phyloP scores from a whole-genome alignment of 352 stramenopile species.

The Thraustochytrium sp. region DNA sequence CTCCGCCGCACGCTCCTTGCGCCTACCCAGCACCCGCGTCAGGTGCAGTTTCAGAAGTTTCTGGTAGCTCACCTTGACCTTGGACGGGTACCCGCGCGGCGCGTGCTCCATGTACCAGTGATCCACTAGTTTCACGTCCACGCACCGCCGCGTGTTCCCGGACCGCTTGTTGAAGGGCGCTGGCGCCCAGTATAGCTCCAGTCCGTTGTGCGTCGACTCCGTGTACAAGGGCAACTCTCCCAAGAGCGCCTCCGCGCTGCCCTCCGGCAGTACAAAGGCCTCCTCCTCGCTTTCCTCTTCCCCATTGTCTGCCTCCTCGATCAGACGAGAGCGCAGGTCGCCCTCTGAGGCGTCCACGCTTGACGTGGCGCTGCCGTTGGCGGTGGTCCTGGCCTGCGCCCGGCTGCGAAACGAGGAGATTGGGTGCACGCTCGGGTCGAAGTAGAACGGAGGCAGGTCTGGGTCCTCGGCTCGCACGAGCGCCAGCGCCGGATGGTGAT shows the following conservation, averaged over 20 bases:
- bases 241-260: conserved; percentile 79
- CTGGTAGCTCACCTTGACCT: conserved; percentile 99
- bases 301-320: conserved; percentile 45
- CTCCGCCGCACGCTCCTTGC: conserved; percentile 68
- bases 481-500: conserved; percentile 90
- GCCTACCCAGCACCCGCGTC: conserved; percentile 48
- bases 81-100: conserved; percentile 93
- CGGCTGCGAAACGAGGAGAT: conserved; percentile 79
- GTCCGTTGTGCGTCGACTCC: conserved; percentile 88
- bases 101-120: conserved; percentile 99
- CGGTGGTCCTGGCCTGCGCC: background rate
- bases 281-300: conserved; percentile 62
- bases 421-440: conserved; percentile 93
- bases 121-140: conserved; percentile 97
- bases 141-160: conserved; percentile 84
- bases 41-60: conserved; percentile 98
- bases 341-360: too few relatives aligned
- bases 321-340: background rate
- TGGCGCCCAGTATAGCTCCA: conserved; percentile 95
- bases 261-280: conserved; percentile 53
- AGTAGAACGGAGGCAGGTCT: conserved; percentile 92
- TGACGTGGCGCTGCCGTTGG: background rate
- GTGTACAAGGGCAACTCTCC: conserved; percentile 87
- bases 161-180: conserved; percentile 94
- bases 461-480: conserved; percentile 93